These are phyloP conservation scores for Pythium folliculosum DNA, from an alignment of 352 stramenopile genomes.

Conservation along the genomic window DNA sequence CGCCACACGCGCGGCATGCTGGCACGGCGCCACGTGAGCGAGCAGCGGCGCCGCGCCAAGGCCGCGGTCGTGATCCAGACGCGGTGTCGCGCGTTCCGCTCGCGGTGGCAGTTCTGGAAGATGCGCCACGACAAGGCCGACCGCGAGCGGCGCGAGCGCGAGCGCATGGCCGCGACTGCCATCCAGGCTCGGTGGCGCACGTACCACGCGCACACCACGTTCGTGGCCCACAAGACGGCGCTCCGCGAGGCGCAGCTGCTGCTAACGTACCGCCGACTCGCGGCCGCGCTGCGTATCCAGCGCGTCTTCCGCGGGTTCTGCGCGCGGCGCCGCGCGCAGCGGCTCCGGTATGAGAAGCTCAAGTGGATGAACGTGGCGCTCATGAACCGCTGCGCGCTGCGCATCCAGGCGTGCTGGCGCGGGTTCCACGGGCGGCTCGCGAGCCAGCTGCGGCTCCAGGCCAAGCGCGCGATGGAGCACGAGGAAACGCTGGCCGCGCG, in stretches of 20 bases:
- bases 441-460: constrained; percentile 57
- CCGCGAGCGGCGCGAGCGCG: constrained; percentile 26
- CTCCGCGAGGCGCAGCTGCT: constrained; percentile 39
- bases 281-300: constrained; percentile 62
- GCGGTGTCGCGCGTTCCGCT: constrained; percentile 41
- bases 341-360: constrained; percentile 61
- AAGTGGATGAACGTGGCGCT: constrained; percentile 66
- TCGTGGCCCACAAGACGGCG: constrained; percentile 33
- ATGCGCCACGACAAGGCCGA: constrained; percentile 43
- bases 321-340: constrained; percentile 48
- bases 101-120: constrained; percentile 39
- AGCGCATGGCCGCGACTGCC: constrained; percentile 38
- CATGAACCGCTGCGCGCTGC: constrained; percentile 63
- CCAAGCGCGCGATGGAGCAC: constrained; percentile 44
- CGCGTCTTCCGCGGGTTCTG: constrained; percentile 60
- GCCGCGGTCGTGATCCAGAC: constrained; percentile 66
- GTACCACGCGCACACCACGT: constrained; percentile 32
- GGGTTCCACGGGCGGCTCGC: constrained; percentile 67
- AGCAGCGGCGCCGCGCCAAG: constrained; percentile 31
- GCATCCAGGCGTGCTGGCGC: constrained; percentile 80
- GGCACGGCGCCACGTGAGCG: constrained; percentile 34
- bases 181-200: constrained; percentile 63
- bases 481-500: constrained; percentile 60
- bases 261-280: constrained; percentile 40
- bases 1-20: constrained; percentile 49